Conservation (phyloP, 116 monocot species). For the Dioscorea cayenensis region DNA sequence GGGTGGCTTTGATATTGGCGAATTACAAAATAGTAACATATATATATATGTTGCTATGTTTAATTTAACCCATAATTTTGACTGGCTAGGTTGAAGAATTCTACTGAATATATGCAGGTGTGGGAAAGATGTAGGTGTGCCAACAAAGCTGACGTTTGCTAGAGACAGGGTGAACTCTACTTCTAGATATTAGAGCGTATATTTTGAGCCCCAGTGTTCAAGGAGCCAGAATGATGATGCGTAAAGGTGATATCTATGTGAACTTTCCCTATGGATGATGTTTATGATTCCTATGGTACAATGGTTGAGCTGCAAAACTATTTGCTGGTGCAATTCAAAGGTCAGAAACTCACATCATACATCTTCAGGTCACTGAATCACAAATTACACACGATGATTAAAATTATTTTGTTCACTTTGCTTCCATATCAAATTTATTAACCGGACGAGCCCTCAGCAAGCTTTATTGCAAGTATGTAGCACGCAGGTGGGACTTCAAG, state of each 20-base stretch:
- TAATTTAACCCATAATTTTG: too few relatives aligned
- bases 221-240: constrained; percentile 2
- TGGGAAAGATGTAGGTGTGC: constrained; percentile 11
- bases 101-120: constrained; percentile 5
- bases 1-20: too few relatives aligned
- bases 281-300: constrained; percentile 21
- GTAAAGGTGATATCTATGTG: not conserved
- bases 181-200: constrained; percentile 10
- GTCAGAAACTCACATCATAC: not conserved
- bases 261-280: constrained; percentile 11
- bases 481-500: not conserved
- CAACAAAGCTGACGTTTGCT: constrained; percentile 6
- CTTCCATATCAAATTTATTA: too few relatives aligned
- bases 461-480: not conserved
- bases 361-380: too few relatives aligned
- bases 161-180: constrained; percentile 23
- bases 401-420: too few relatives aligned
- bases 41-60: too few relatives aligned
- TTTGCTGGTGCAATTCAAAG: not conserved
- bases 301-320: constrained; percentile 8
- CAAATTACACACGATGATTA: too few relatives aligned
- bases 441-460: not conserved
- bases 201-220: constrained; percentile 7
- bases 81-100: not conserved
- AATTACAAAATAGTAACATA: too few relatives aligned